A percentile compares a stretch with the other conserved stretches of the same genome.
phyloP scores from a whole-genome alignment of 2,329 filamentous ascomycete species.

The Claviceps arundinis region DNA sequence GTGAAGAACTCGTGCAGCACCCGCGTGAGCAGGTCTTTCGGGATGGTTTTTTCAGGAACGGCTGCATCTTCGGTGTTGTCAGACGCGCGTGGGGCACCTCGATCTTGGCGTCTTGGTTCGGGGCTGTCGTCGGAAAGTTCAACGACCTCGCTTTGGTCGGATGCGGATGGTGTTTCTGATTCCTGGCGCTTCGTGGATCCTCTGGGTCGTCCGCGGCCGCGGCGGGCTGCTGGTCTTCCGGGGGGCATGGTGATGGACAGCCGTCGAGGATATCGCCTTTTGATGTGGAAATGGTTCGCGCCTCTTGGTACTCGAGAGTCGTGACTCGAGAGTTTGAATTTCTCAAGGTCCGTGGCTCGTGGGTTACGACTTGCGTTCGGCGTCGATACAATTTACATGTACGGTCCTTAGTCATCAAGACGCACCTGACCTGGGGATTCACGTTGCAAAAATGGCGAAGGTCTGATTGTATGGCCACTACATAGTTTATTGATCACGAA shows the following conservation, averaged over 20 bases:
- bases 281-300: not conserved
- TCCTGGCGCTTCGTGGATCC: constrained; percentile 13
- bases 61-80: constrained; percentile 19
- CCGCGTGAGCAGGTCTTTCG: constrained; percentile 59
- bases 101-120: constrained; percentile 8
- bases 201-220: constrained; percentile 24
- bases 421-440: not conserved
- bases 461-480: too few relatives aligned
- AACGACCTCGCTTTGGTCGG: constrained; percentile 22
- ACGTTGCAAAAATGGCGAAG: too few relatives aligned
- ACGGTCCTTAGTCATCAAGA: constrained; percentile 5
- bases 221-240: constrained; percentile 21
- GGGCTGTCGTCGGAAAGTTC: constrained; percentile 19
- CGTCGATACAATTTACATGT: not conserved
- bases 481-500: not conserved
- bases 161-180: constrained; percentile 11
- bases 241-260: constrained; percentile 26
- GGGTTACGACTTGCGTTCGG: not conserved
- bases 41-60: constrained; percentile 40
- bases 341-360: not conserved
- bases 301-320: not conserved
- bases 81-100: constrained; percentile 5
- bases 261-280: not conserved
- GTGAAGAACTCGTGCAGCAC: constrained; percentile 72
- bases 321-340: not conserved